Percentiles rank a stretch among this genome's conserved stretches.
Conservation (phyloP, 2,329 filamentous ascomycete species). For the Catunica adiposa region DNA sequence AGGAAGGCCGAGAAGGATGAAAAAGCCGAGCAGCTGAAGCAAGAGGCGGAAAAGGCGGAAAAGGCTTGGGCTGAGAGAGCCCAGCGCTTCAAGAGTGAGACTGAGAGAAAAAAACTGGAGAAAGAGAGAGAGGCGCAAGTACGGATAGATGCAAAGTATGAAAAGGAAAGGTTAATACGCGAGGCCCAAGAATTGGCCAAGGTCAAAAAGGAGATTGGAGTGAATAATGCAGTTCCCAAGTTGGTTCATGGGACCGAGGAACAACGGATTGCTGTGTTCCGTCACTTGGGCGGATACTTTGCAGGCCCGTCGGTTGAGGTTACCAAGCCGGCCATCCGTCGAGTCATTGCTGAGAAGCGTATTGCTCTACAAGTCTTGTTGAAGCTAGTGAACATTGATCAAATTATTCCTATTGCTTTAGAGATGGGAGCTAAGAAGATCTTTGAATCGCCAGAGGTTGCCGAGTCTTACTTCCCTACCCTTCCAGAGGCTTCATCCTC, state of each 20-base stretch:
- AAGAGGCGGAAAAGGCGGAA: not conserved
- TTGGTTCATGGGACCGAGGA: not conserved
- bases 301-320: not conserved
- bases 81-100: no score
- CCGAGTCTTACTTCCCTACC: conserved; percentile 4
- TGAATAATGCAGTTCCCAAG: not conserved
- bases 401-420: conserved; percentile 4
- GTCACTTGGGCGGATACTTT: conserved; percentile 5
- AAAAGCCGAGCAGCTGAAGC: not conserved
- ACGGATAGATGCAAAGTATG: not conserved
- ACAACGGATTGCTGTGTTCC: conserved; percentile 5
- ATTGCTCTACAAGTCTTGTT: not conserved
- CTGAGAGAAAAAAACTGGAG: not conserved
- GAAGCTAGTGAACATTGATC: not conserved
- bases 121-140: not conserved
- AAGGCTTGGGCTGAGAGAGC: not conserved
- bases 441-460: conserved; percentile 2
- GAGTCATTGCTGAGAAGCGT: conserved; percentile 1
- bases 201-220: no score
- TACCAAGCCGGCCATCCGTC: not conserved
- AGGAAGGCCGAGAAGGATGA: not conserved
- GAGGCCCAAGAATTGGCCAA: not conserved
- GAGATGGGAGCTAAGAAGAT: conserved; percentile 8
- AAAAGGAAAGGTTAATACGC: not conserved
- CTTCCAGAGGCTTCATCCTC: not conserved